A percentile compares a stretch with the other conserved stretches of the same genome.
phyloP scores from a whole-genome alignment of 2,329 filamentous ascomycete genomes.

The Hypomyces rosellus region DNA sequence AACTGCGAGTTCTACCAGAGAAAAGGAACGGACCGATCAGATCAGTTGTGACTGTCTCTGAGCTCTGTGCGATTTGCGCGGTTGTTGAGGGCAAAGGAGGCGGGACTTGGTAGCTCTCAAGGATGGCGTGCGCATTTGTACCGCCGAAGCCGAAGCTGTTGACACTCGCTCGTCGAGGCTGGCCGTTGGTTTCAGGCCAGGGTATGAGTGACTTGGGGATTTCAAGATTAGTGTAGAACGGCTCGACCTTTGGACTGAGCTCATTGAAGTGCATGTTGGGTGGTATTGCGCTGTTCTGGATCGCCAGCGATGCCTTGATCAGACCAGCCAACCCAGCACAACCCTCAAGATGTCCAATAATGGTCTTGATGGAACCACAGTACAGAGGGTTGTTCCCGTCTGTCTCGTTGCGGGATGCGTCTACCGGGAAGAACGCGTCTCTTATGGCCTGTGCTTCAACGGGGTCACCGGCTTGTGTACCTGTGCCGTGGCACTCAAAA shows the following conservation, averaged over 20 bases:
- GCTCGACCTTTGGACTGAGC: not conserved
- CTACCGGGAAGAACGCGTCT: not conserved
- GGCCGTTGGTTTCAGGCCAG: constrained; percentile 16
- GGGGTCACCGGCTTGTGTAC: constrained; percentile 17
- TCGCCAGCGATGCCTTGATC: constrained; percentile 7
- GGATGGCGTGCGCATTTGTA: constrained; percentile 38
- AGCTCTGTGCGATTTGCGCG: no score
- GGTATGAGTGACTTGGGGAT: constrained; percentile 15
- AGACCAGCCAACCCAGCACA: constrained; percentile 12
- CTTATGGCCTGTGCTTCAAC: not conserved
- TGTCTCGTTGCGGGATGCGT: no score
- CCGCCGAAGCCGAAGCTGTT: constrained; percentile 36
- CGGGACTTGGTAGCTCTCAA: constrained; percentile 19
- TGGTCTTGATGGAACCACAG: constrained; percentile 10
- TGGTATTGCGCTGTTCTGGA: constrained; percentile 12
- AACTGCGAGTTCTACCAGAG: no score
- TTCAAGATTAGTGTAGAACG: constrained; percentile 13
- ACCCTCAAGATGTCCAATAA: constrained; percentile 17
- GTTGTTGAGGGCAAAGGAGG: no score
- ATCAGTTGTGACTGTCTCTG: no score
- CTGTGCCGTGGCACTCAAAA: constrained; percentile 9
- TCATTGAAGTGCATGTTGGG: constrained; percentile 21
- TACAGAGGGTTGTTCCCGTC: not conserved
- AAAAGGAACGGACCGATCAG: no score
- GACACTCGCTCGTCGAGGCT: constrained; percentile 17